phyloP scores from a whole-genome alignment of 257 asterid species.

The Lithospermum erythrorhizon region DNA sequence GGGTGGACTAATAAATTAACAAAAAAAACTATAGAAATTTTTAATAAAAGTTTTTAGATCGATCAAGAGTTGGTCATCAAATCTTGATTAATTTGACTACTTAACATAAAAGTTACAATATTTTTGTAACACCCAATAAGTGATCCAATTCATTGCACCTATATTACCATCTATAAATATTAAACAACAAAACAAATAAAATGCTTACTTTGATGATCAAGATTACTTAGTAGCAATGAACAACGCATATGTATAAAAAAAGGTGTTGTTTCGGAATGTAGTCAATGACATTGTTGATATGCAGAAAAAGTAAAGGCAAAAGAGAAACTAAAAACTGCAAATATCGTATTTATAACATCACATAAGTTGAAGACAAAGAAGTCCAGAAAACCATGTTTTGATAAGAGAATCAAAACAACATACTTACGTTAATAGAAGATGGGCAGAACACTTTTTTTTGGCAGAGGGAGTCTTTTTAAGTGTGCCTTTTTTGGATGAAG shows the following conservation, averaged over 20 bases:
- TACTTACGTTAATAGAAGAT: constrained; percentile 23
- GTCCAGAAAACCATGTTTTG: constrained; percentile 7
- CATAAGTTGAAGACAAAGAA: not conserved
- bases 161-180: not conserved
- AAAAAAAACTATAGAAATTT: not conserved
- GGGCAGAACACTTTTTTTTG: constrained; percentile 1
- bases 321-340: not conserved
- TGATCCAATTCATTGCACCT: not conserved
- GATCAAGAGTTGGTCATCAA: constrained; percentile 16
- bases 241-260: not conserved
- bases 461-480: constrained; percentile 8
- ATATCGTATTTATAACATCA: not conserved
- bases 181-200: not conserved
- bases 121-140: not conserved
- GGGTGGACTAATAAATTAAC: constrained; percentile 22
- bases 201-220: not conserved
- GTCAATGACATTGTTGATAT: constrained; percentile 23
- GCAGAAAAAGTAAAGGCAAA: constrained; percentile 10
- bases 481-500: constrained; percentile 1
- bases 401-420: not conserved
- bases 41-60: not conserved
- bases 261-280: constrained; percentile 8
- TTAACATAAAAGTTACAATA: constrained; percentile 3
- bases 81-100: constrained; percentile 18
- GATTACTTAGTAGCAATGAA: too few relatives aligned